Conservation (phyloP, 2,329 filamentous ascomycete genomes). For the Amauroascus niger region DNA sequence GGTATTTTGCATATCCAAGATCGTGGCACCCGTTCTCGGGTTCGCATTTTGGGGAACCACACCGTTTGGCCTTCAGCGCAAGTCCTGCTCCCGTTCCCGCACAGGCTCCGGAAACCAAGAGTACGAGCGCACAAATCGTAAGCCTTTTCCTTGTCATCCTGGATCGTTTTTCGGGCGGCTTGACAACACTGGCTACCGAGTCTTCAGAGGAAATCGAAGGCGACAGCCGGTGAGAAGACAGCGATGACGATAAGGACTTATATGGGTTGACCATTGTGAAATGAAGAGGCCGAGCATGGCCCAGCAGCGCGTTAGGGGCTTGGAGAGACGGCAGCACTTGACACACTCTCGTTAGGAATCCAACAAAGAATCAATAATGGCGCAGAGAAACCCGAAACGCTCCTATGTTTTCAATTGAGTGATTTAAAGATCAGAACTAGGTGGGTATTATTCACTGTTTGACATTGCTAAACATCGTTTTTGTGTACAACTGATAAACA, state of each 20-base stretch:
- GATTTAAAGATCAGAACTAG: not conserved
- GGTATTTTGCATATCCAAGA: constrained; percentile 58
- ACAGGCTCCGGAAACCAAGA: not conserved
- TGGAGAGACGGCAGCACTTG: not conserved
- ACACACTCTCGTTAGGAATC: not conserved
- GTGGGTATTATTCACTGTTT: not conserved
- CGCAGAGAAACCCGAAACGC: not conserved
- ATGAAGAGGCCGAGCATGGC: not conserved
- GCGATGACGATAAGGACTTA: not conserved
- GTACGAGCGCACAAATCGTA: not conserved
- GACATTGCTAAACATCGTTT: not conserved
- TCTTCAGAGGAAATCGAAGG: not conserved
- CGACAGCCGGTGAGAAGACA: not conserved
- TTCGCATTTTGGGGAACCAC: not conserved
- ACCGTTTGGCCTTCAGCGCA: not conserved
- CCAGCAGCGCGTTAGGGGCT: not conserved
- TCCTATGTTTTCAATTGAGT: not conserved
- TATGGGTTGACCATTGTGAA: not conserved
- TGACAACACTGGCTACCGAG: not conserved
- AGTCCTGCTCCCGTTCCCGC: not conserved
- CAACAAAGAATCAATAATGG: not conserved
- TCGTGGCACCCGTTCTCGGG: constrained; percentile 27
- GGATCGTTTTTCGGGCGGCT: not conserved
- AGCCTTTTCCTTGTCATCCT: constrained; percentile 4
- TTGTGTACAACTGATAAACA: not conserved